Conservation (phyloP, 2,329 filamentous ascomycete species). For the Orbilia blumenaviensis region DNA sequence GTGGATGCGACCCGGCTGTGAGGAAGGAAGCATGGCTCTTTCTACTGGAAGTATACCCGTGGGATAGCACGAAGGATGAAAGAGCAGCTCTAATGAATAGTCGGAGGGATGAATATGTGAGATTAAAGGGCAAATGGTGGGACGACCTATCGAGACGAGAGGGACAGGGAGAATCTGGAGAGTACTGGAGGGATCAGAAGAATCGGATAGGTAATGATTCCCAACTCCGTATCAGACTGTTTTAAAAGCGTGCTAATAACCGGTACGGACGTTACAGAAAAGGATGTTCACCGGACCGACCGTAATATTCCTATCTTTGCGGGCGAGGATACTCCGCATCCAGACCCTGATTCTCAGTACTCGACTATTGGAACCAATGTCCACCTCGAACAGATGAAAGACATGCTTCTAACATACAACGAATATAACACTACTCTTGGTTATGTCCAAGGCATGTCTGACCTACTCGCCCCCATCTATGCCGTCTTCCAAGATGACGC, state of each 20-base stretch:
- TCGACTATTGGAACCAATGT: constrained; percentile 93
- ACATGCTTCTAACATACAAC: constrained; percentile 98
- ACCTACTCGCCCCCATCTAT: constrained; percentile 93
- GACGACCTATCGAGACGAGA: constrained; percentile 74
- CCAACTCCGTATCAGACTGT: neutral
- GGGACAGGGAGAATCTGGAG: constrained; percentile 80
- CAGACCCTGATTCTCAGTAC: constrained; percentile 94
- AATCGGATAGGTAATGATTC: constrained; percentile 81
- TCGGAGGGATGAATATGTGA: constrained; percentile 89
- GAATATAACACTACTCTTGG: constrained; percentile 95
- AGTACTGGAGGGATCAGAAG: constrained; percentile 97
- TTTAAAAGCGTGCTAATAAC: constrained; percentile 12
- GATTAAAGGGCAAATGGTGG: constrained; percentile 96
- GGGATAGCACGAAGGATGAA: constrained; percentile 89
- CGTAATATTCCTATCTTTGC: constrained; percentile 93
- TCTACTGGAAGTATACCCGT: constrained; percentile 87
- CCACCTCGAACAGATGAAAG: constrained; percentile 98
- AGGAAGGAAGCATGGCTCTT: constrained; percentile 98
- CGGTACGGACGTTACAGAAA: constrained; percentile 71
- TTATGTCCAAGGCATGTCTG: constrained; percentile 99
- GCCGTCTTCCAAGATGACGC: constrained; percentile 98
- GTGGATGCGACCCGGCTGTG: constrained; percentile 88
- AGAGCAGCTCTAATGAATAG: constrained; percentile 83
- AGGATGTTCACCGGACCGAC: constrained; percentile 97
- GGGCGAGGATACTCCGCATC: constrained; percentile 95